Base-by-base conservation (phyloP, 352 stramenopile species). In the Saprolegnia diclina region DNA sequence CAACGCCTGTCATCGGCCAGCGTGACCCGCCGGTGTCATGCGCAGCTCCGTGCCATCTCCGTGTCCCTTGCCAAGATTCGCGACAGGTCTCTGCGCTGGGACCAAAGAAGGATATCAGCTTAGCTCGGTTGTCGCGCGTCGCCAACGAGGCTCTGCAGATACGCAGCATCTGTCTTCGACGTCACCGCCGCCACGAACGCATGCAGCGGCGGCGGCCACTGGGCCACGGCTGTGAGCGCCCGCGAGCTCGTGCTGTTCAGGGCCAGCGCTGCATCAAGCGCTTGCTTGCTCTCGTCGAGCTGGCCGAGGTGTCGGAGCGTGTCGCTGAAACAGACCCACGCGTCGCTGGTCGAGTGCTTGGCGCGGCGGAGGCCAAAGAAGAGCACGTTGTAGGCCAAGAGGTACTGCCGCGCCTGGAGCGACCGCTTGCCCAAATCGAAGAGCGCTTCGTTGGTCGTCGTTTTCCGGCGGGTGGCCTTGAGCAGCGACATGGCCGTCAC, bases 291-390 rank as follows among this genome's bases (percentile, higher is more conserved):
- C 19, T 66, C 44, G 37, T 87, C 80, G 6, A 88, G 18, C 19
- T 78, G 72, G 0, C 80, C 80, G 21, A 92, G 62, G 54, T 90
- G 83, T 0, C 79, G 79, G 69, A 90, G 87, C 7, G 76, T 67
- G 66, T 92, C 82, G 3, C 77, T 77, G n/a, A 92, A 74, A 21
- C 56, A 71, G 74, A 80, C 81, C 82, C 82, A 92, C 32, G 75
- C 71, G 10, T 66, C 29, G 26, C 57, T 63, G 4, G 38, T 16
- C 14, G 54, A 53, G 0, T 38, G 54, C 16, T 46, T 65, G 24
- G 62, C 35, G 7, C 75, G 72, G 24, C 83, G 73, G 45, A 90
- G 66, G 16, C 76, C 79, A 35, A 87, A 82, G 9, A 85, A 63
- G 45, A 85, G 77, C 5, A 78, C 45, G 4, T 70, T 71, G 24